These are phyloP conservation scores for Camellia sinensis DNA, from an alignment of 148 eudicot genomes.

Conservation along the genomic window DNA sequence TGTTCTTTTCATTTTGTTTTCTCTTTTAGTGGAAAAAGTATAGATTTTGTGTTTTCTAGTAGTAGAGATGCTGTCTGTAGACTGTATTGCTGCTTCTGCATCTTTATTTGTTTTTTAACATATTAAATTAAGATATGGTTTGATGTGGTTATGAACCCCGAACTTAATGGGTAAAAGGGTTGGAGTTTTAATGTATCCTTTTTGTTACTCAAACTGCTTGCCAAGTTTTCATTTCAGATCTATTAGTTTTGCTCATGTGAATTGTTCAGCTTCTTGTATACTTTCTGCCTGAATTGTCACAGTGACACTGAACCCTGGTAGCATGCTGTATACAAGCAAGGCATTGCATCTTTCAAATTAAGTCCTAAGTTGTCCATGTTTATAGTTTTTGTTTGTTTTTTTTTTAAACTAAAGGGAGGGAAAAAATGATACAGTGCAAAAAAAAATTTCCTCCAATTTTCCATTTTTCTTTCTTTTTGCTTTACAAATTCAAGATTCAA, in stretches of 20 bases:
- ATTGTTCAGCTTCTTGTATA: neutral
- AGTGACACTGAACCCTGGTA: neutral
- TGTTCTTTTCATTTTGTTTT: neutral
- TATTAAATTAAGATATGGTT: neutral
- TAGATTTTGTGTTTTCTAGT: neutral
- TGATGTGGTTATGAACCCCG: neutral
- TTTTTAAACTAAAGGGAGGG: no score
- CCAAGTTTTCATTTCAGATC: no score
- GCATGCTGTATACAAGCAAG: neutral
- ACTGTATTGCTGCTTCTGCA: neutral
- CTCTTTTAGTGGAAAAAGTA: neutral
- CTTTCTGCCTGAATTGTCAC: neutral
- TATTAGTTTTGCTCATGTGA: no score
- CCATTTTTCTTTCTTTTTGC: no score
- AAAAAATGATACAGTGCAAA: no score
- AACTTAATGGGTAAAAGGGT: neutral
- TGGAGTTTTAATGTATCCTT: neutral
- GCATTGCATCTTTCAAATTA: no score
- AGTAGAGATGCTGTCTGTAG: neutral
- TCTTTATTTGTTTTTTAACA: neutral
- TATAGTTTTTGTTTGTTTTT: no score
- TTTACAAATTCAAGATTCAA: no score
- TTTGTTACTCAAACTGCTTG: neutral
- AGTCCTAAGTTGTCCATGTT: no score
- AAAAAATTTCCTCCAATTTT: no score